These are phyloP conservation scores for Magnolia kwangsiensis DNA, from an alignment of 164 flowering plant species.

Conservation along the genomic window DNA sequence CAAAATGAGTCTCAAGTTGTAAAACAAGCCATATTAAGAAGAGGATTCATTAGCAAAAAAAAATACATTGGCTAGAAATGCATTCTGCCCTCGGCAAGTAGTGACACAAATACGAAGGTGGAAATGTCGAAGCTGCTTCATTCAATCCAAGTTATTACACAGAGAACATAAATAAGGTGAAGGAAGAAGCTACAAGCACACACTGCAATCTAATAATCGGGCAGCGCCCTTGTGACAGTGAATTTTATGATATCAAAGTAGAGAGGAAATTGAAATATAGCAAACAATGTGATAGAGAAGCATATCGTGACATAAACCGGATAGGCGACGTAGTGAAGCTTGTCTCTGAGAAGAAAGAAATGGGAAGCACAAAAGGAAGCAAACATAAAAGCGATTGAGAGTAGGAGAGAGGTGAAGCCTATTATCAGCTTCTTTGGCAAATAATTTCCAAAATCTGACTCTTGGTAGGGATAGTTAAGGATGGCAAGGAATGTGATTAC, in stretches of 20 bases:
- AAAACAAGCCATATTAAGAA: too few species aligned
- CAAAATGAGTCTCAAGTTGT: too few species aligned
- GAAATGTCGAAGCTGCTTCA: too few species aligned
- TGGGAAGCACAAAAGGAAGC: not conserved
- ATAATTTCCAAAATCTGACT: not conserved
- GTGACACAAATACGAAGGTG: too few species aligned
- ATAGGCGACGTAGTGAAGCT: not conserved
- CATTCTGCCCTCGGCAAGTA: too few species aligned
- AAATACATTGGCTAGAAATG: too few species aligned
- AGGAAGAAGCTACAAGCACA: too few species aligned
- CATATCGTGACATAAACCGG: not conserved
- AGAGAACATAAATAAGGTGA: too few species aligned
- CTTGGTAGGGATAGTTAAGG: slow-evolving; percentile 4
- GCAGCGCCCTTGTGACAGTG: not conserved
- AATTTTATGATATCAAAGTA: not conserved
- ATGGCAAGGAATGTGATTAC: not conserved
- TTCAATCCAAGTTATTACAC: too few species aligned
- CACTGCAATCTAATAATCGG: too few species aligned
- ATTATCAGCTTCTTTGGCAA: not conserved
- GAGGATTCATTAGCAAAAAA: too few species aligned
- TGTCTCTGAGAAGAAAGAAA: not conserved
- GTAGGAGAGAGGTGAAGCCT: not conserved
- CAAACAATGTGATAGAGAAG: not conserved
- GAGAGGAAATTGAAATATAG: not conserved
- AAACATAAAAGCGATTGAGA: not conserved